These are phyloP conservation scores for Krasilnikovozyma curviuscula DNA, from an alignment of 768 basidiomycete genomes.

Conservation along the genomic window DNA sequence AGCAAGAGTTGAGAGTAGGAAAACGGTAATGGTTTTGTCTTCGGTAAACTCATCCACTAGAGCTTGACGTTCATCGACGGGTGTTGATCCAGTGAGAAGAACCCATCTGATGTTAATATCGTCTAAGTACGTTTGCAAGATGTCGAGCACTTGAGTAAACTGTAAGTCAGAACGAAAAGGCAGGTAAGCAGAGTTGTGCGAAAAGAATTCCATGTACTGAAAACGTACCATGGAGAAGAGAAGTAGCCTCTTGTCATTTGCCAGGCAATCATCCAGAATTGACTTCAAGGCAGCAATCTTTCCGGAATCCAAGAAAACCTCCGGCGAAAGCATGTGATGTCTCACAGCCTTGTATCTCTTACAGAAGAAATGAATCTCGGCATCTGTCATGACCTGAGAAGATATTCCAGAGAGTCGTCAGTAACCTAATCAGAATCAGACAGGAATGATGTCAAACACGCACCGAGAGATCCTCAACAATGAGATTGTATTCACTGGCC, in stretches of 20 bases:
- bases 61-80: constrained; percentile 79
- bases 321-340: neutral
- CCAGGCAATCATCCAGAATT: constrained; percentile 47
- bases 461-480: constrained; percentile 80
- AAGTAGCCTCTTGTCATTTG: constrained; percentile 57
- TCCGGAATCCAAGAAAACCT: constrained; percentile 35
- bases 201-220: neutral
- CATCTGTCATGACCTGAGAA: constrained; percentile 75
- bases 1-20: constrained; percentile 78
- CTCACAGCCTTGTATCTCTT: constrained; percentile 49
- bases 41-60: constrained; percentile 91
- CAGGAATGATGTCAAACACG: constrained; percentile 2
- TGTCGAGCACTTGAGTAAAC: constrained; percentile 94
- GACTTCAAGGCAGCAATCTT: constrained; percentile 58
- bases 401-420: neutral
- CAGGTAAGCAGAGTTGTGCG: neutral
- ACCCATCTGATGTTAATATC: constrained; percentile 53
- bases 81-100: constrained; percentile 75
- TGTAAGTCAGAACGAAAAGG: constrained; percentile 21
- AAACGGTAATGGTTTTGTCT: constrained; percentile 66
- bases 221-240: constrained; percentile 76
- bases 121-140: constrained; percentile 63
- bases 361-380: constrained; percentile 76
- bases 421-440: neutral
- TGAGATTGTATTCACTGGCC: constrained; percentile 56